phyloP scores from a whole-genome alignment of 768 basidiomycete species.

The Naganishia antarctica region DNA sequence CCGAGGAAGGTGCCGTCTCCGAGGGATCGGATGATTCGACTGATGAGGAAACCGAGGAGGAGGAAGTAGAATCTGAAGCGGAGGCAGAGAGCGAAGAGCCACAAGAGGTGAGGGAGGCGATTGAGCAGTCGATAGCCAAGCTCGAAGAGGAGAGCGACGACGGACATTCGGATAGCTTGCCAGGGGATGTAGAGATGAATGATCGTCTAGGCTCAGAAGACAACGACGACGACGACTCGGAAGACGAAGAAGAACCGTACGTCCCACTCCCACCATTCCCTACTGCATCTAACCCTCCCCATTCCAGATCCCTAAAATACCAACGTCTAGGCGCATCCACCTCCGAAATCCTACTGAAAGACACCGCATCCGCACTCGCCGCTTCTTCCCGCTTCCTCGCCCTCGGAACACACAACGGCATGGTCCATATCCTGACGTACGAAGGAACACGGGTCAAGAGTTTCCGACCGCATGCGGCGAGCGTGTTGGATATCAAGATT shows the following conservation, averaged over 20 bases:
- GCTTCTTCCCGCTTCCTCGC: slow-evolving; percentile 74
- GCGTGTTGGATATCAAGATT: slow-evolving; percentile 75
- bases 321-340: slow-evolving; percentile 68
- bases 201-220: neutral
- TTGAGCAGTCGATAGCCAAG: slow-evolving; percentile 1
- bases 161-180: neutral
- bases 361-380: slow-evolving; percentile 76
- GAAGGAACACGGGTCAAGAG: slow-evolving; percentile 78
- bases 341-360: slow-evolving; percentile 76
- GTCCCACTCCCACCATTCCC: neutral
- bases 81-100: neutral
- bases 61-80: slow-evolving; percentile 20
- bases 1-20: neutral
- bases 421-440: slow-evolving; percentile 77
- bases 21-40: neutral
- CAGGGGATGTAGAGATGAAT: neutral
- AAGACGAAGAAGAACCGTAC: slow-evolving; percentile 75
- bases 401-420: slow-evolving; percentile 87
- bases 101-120: neutral
- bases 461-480: slow-evolving; percentile 82
- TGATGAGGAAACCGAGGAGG: slow-evolving; percentile 15
- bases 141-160: neutral
- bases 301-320: slow-evolving; percentile 68
- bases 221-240: slow-evolving; percentile 11
- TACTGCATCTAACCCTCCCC: neutral